These are phyloP conservation scores for Serendipita sp. DNA, from an alignment of 768 basidiomycete genomes.

Conservation along the genomic window DNA sequence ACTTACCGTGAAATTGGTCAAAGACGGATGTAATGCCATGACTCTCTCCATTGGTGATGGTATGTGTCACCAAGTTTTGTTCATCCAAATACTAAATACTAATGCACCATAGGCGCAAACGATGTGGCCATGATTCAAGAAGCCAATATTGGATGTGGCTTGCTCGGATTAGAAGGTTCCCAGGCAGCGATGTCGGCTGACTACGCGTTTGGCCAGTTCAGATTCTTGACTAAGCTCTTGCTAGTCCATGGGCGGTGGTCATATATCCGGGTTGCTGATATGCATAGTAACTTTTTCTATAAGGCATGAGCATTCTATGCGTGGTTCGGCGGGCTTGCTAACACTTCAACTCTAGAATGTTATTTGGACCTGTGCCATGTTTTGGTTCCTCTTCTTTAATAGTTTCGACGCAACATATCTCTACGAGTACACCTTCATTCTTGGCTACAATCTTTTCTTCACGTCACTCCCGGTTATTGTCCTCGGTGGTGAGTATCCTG, in stretches of 20 bases:
- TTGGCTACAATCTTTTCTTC: slow-evolving; percentile 83
- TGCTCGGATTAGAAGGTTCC: slow-evolving; percentile 87
- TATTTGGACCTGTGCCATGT: slow-evolving; percentile 84
- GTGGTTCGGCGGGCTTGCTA: background rate
- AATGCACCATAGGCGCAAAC: slow-evolving; percentile 42
- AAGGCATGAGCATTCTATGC: slow-evolving; percentile 38
- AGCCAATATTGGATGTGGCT: slow-evolving; percentile 91
- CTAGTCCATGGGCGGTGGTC: slow-evolving; percentile 96
- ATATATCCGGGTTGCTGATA: slow-evolving; percentile 88
- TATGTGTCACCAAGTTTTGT: background rate
- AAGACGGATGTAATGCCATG: slow-evolving; percentile 91
- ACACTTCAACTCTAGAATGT: slow-evolving; percentile 41
- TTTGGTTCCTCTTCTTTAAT: slow-evolving; percentile 88
- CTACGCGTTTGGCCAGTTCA: slow-evolving; percentile 95
- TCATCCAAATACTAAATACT: background rate
- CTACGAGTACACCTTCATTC: slow-evolving; percentile 86
- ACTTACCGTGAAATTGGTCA: slow-evolving; percentile 87
- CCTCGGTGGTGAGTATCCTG: slow-evolving; percentile 50
- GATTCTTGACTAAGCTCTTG: slow-evolving; percentile 78
- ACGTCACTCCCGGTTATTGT: slow-evolving; percentile 85
- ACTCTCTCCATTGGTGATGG: slow-evolving; percentile 93
- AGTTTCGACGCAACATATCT: slow-evolving; percentile 92
- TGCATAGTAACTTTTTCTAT: slow-evolving; percentile 98
- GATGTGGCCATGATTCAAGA: slow-evolving; percentile 99
- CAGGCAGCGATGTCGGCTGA: slow-evolving; percentile 99